Percentiles rank a stretch among this genome's conserved stretches.
Evolutionary conservation across 1,284 basidiomycete species (phyloP).

Genomic region (Ceratobasidium sp.): DNA sequence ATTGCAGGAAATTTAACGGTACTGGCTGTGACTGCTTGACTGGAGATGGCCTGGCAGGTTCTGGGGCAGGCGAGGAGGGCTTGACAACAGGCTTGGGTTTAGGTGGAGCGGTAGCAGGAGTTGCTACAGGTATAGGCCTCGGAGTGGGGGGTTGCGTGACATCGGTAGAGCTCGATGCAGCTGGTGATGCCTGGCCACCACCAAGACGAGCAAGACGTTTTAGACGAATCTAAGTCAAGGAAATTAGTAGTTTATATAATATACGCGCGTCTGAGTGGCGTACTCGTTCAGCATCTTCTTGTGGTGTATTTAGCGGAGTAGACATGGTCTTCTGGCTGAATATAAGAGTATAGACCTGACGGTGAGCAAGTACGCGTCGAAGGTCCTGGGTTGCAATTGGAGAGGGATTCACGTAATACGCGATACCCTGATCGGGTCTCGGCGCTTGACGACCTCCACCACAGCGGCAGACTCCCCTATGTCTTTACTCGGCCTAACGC

Average conservation of each 20-base stretch:
- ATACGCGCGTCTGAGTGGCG: constrained; percentile 43
- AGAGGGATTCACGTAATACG: constrained; percentile 29
- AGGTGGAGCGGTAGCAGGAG: constrained; percentile 45
- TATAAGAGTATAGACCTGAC: neutral
- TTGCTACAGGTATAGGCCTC: constrained; percentile 45
- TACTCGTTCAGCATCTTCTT: constrained; percentile 77
- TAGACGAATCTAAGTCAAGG: constrained; percentile 71
- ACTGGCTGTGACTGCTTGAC: constrained; percentile 58
- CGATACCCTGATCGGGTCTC: constrained; percentile 56
- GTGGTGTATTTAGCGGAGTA: constrained; percentile 39
- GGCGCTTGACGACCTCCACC: constrained; percentile 56
- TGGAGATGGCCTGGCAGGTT: constrained; percentile 49
- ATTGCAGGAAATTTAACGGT: constrained; percentile 64
- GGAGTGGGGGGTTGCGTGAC: constrained; percentile 51
- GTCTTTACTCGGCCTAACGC: constrained; percentile 74
- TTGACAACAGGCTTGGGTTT: constrained; percentile 49
- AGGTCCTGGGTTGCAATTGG: neutral
- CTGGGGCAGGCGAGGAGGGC: constrained; percentile 43
- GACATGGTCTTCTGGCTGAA: constrained; percentile 11
- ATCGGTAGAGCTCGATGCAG: constrained; percentile 23
- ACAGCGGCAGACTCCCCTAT: constrained; percentile 68
- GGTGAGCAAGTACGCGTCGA: constrained; percentile 42
- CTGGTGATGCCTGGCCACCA: constrained; percentile 52
- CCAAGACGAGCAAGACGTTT: constrained; percentile 84
- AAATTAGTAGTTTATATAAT: constrained; percentile 26